phyloP scores from a whole-genome alignment of 2,329 filamentous ascomycete species.

The Talaromyces sp. region DNA sequence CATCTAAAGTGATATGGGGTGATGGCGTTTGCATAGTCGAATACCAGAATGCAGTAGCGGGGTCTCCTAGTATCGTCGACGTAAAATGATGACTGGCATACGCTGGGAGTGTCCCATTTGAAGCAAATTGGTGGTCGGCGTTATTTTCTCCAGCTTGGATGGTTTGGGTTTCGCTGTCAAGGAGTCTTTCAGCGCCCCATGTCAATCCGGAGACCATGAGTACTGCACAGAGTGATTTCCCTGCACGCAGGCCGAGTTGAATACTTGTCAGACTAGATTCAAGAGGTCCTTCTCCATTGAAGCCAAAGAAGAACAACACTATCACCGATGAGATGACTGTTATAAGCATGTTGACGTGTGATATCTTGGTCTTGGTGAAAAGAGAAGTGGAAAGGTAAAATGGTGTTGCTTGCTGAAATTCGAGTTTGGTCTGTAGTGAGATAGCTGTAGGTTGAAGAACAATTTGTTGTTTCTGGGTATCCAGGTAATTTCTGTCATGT shows the following conservation, averaged over 20 bases:
- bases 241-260: neutral
- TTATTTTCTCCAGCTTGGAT: neutral
- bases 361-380: neutral
- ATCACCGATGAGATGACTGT: neutral
- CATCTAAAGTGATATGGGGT: neutral
- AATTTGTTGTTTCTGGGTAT: neutral
- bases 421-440: neutral
- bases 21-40: neutral
- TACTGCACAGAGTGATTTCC: conserved; percentile 1
- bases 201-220: neutral
- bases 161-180: neutral
- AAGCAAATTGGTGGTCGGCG: neutral
- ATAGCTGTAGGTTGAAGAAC: neutral
- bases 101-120: neutral
- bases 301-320: conserved; percentile 13
- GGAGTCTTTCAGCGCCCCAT: neutral
- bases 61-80: neutral
- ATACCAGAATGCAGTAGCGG: neutral
- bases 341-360: conserved; percentile 6
- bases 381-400: neutral
- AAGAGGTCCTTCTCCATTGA: neutral
- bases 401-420: neutral
- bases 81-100: neutral
- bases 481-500: neutral
- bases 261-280: neutral